Percentiles rank a stretch among this genome's conserved stretches.
Evolutionary conservation across 2,329 filamentous ascomycete species (phyloP).

Genomic region (Myriosclerotinia scirpicola): DNA sequence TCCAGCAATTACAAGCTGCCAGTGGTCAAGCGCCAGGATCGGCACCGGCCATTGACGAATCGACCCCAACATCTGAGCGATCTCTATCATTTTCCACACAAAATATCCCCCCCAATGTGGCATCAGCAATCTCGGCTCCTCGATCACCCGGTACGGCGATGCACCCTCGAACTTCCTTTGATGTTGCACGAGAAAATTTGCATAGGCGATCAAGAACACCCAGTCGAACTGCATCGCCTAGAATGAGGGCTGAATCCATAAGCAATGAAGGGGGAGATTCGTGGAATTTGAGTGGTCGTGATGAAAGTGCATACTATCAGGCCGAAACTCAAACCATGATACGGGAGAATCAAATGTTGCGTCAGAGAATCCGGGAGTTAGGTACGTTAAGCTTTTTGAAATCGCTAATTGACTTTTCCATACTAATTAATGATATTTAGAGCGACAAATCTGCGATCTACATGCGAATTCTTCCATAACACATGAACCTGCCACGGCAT

Average conservation of each 20-base stretch:
- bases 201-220: conserved; percentile 58
- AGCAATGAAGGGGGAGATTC: conserved; percentile 58
- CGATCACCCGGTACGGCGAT: conserved; percentile 48
- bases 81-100: conserved; percentile 47
- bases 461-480: conserved; percentile 38
- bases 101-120: conserved; percentile 42
- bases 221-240: conserved; percentile 55
- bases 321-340: conserved; percentile 77
- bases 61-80: conserved; percentile 48
- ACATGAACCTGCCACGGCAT: conserved; percentile 39
- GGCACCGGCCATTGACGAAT: conserved; percentile 43
- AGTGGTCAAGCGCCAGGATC: conserved; percentile 44
- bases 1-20: conserved; percentile 57
- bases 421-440: conserved; percentile 29
- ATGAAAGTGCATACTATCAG: conserved; percentile 78
- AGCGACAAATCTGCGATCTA: conserved; percentile 37
- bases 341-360: conserved; percentile 81
- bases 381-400: conserved; percentile 49
- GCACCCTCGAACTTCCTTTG: conserved; percentile 58
- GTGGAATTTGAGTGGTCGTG: conserved; percentile 62
- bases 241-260: conserved; percentile 58
- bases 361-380: conserved; percentile 69
- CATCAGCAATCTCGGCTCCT: conserved; percentile 48
- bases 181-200: conserved; percentile 56
- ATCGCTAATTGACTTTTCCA: not conserved